These are phyloP conservation scores for Nicotiana noctiflora DNA, from an alignment of 257 asterid genomes.

Conservation along the genomic window DNA sequence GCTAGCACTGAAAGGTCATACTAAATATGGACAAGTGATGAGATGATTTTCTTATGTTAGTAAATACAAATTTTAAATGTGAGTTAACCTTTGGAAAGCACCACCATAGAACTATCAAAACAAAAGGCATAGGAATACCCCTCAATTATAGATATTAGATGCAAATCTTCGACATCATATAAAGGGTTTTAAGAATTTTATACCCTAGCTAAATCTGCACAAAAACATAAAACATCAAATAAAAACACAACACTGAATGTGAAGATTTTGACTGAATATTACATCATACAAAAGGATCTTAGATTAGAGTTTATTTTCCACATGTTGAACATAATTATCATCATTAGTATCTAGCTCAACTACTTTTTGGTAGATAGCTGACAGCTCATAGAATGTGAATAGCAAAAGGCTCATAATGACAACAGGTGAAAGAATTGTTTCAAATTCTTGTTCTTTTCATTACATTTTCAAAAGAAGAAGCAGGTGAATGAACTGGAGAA, in stretches of 20 bases:
- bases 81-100: neutral
- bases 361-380: neutral
- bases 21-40: neutral
- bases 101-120: neutral
- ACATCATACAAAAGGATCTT: neutral
- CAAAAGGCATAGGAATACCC: neutral
- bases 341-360: neutral
- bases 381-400: neutral
- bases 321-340: neutral
- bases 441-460: too few relatives aligned
- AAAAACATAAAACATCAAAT: neutral
- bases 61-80: neutral
- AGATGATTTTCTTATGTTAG: neutral
- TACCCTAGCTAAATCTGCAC: neutral
- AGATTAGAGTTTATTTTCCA: neutral
- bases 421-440: neutral
- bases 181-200: neutral
- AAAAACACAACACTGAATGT: neutral
- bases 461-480: neutral
- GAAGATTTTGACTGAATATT: neutral
- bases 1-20: neutral
- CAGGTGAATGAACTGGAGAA: neutral
- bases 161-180: neutral
- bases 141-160: neutral
- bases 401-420: neutral